phyloP scores from a whole-genome alignment of 2,329 filamentous ascomycete species.

The Coniosporium tulheliwenetii region DNA sequence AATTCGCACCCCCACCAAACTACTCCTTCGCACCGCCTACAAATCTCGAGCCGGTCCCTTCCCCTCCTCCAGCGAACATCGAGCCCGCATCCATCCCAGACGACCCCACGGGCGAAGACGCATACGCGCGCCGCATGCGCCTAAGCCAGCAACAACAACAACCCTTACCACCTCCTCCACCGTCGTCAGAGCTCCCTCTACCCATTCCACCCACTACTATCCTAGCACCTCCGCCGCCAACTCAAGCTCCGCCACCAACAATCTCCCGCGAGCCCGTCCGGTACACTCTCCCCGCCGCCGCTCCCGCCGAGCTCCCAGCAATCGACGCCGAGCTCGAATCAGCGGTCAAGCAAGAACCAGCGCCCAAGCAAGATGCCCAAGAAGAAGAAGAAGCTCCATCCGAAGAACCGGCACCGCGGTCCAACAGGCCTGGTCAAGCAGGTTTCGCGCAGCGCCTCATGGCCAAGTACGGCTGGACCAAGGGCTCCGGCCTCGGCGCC shows the following conservation, averaged over 20 bases:
- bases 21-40: constrained; percentile 35
- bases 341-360: constrained; percentile 21
- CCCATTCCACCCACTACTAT: constrained; percentile 8
- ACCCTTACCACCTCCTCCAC: constrained; percentile 15
- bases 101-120: constrained; percentile 53
- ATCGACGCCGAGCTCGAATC: constrained; percentile 37
- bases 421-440: constrained; percentile 59
- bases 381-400: constrained; percentile 11
- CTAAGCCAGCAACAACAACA: constrained; percentile 30
- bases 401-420: constrained; percentile 31
- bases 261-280: constrained; percentile 68
- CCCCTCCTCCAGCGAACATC: constrained; percentile 39
- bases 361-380: constrained; percentile 10
- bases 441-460: constrained; percentile 81
- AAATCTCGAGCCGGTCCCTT: constrained; percentile 9
- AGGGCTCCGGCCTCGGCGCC: constrained; percentile 76
- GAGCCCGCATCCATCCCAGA: constrained; percentile 33
- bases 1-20: constrained; percentile 32
- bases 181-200: constrained; percentile 13
- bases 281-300: constrained; percentile 42
- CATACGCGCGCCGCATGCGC: constrained; percentile 46
- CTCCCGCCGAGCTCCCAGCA: constrained; percentile 35
- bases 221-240: constrained; percentile 8
- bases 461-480: constrained; percentile 85
- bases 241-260: constrained; percentile 26